Base-by-base conservation (phyloP, 345 rosid species). In the Limnanthes douglasii region DNA sequence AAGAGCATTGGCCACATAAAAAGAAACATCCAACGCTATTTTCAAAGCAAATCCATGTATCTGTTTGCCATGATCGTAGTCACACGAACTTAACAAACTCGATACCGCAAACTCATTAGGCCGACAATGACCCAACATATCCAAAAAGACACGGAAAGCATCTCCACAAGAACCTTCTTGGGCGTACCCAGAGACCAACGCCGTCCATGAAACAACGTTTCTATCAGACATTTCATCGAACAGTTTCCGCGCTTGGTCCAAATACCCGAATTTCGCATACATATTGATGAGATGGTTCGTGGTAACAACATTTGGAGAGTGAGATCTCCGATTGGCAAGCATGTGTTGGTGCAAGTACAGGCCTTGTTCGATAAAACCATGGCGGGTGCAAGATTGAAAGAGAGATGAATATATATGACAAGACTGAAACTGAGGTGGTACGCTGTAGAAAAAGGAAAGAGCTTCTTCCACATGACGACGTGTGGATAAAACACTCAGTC, bases 131-230 rank as follows among this genome's bases (percentile, higher is more conserved):
- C 21, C 27, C 57, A 82, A 60, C 97, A 86, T 82, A 31, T 38
- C 51, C 1, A 65, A 32, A 45, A 86, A 69, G 50, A 82, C 22
- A 35, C 26, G 15, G 33, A 65, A 68, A 2, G 78, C 62, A 19
- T 75, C 86, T 24, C 33, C 33, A 18, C 38, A 45, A 0, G 12
- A 46, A 32, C 93, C 88, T 8, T 44, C 44, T 35, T 78, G 81
- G 0, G 71, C 77, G 19, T 72, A 82, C 11, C 88, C 93, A 0
- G 93, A 72, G 31, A 82, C 59, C 20, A 86, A 56, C 2, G 78
- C 74, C 1, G 88, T 72, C 88, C 93, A 86, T 6, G 94, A 75
- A 24, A 86, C 84, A 23, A 70, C 50, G 30, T 86, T 86, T 55
- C 85, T 67, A 0, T 31, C 43, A 27, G 59, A 61, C 97, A 86